These are phyloP conservation scores for Colletotrichum brevisporum DNA, from an alignment of 2,329 filamentous ascomycete genomes.

Conservation along the genomic window DNA sequence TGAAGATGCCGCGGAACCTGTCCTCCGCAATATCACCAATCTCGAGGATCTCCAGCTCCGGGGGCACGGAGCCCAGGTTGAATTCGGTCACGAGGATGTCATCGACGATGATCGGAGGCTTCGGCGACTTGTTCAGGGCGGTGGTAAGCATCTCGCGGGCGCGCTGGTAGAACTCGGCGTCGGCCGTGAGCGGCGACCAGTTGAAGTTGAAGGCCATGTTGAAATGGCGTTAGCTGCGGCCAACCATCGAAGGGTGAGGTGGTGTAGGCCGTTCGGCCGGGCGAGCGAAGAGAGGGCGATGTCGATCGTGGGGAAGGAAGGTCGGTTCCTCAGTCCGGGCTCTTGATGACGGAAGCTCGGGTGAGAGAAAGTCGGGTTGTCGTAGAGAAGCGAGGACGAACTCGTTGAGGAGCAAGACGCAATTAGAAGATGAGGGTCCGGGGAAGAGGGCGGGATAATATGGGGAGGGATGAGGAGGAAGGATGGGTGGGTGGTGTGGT, in stretches of 20 bases:
- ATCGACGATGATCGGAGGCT: constrained; percentile 98
- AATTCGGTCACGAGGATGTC: constrained; percentile 98
- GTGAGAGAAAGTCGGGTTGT: neutral
- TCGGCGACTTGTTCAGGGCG: constrained; percentile 96
- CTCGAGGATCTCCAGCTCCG: constrained; percentile 96
- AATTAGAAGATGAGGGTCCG: constrained; percentile 28
- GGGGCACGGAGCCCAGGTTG: constrained; percentile 94
- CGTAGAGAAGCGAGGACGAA: constrained; percentile 6
- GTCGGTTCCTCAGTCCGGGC: constrained; percentile 9
- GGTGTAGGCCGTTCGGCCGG: constrained; percentile 34
- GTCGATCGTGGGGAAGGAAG: constrained; percentile 10
- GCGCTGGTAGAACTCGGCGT: constrained; percentile 90
- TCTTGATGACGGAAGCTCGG: constrained; percentile 7
- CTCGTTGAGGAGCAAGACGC: constrained; percentile 33
- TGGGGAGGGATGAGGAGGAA: constrained; percentile 20
- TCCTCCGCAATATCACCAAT: constrained; percentile 98
- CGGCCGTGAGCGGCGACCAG: constrained; percentile 98
- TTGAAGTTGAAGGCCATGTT: constrained; percentile 99
- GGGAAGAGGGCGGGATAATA: constrained; percentile 23
- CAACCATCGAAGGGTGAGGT: constrained; percentile 40
- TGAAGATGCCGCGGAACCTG: constrained; percentile 97
- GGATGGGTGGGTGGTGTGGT: constrained; percentile 10
- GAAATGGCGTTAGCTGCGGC: constrained; percentile 58
- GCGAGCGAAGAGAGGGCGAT: constrained; percentile 8
- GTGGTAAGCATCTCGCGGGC: constrained; percentile 95